phyloP scores from a whole-genome alignment of 2,329 filamentous ascomycete genomes.

The Colletotrichum cereale region DNA sequence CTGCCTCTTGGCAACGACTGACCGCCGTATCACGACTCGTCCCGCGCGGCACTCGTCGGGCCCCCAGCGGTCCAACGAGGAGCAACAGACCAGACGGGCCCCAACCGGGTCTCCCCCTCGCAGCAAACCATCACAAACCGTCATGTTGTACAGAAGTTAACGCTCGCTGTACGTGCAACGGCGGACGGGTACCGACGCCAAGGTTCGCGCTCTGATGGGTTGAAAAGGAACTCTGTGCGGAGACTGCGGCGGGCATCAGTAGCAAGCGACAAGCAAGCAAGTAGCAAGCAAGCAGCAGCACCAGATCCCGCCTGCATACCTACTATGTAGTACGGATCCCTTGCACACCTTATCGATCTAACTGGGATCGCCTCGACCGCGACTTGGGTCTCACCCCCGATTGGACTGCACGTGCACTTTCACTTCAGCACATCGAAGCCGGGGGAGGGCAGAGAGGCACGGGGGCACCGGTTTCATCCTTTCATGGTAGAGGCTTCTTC shows the following conservation, averaged over 20 bases:
- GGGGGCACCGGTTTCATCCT: conserved; percentile 14
- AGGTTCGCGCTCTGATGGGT: neutral
- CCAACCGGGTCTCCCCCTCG: conserved; percentile 1
- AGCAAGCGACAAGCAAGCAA: no score
- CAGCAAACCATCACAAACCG: neutral
- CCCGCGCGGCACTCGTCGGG: neutral
- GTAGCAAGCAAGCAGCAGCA: no score
- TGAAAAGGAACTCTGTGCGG: neutral
- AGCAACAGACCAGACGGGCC: neutral
- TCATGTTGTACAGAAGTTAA: no score
- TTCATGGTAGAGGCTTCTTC: neutral
- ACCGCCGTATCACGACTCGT: neutral
- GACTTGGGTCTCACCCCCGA: neutral
- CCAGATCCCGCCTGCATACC: neutral
- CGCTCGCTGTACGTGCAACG: neutral
- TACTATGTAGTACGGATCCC: no score
- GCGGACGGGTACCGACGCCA: conserved; percentile 12
- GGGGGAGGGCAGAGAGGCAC: no score
- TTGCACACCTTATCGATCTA: conserved; percentile 27
- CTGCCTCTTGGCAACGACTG: conserved; percentile 16
- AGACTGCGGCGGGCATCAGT: no score
- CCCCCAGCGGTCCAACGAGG: neutral
- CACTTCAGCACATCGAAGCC: neutral
- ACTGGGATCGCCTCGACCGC: conserved; percentile 20
- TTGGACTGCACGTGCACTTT: neutral